Evolutionary conservation across 164 flowering plant species (phyloP), one percentile per base, ranked within the genome.

Genomic region (Warburgia ugandensis): DNA sequence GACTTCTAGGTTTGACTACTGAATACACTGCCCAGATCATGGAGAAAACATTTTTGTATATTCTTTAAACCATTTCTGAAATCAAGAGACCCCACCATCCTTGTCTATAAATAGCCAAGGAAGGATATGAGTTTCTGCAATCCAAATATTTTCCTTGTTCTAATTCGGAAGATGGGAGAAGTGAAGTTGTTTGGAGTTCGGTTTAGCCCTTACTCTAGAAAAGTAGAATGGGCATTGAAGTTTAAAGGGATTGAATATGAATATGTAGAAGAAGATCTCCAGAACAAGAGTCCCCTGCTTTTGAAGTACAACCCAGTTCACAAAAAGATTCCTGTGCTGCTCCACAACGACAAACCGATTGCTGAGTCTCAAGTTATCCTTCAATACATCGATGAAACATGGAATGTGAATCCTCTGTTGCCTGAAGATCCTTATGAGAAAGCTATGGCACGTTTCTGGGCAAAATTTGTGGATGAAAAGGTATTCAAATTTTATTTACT

Each of bases 211-310:
- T 19, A 33, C 2, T 20, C 32, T 35, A 27, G 17, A 27, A 50
- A 42, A 35, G 23, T 50, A 22, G 54, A 50, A 26, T 50, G 40
- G 43, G 25, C 42, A 21, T 42, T 50, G 40, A 60, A 66, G 19
- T 29, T 70, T 1, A 70, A 70, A 62, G 68, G 59, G 26, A 58
- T 64, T 48, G 58, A 56, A 8, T 62, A 55, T 16, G 58, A 55
- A 31, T 47, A 54, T 32, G 37, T 65, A 11, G 59, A 54, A 40
- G 69, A 58, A 51, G 65, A 59, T 25, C 30, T 60, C 2, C 16
- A n/a, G 12, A 63, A 63, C 58, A 66, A 57, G 49, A 70, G 71
- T 48, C 57, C 59, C 12, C 25, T 53, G 59, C 46, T 63, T 22
- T 22, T 50, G 1, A 33, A 40, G 12, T 56, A 63, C 56, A 61